A percentile compares a stretch with the other conserved stretches of the same genome.
These are phyloP conservation scores for Oenanthe sinensis DNA, from an alignment of 129 eudicot genomes.

Conservation along the genomic window DNA sequence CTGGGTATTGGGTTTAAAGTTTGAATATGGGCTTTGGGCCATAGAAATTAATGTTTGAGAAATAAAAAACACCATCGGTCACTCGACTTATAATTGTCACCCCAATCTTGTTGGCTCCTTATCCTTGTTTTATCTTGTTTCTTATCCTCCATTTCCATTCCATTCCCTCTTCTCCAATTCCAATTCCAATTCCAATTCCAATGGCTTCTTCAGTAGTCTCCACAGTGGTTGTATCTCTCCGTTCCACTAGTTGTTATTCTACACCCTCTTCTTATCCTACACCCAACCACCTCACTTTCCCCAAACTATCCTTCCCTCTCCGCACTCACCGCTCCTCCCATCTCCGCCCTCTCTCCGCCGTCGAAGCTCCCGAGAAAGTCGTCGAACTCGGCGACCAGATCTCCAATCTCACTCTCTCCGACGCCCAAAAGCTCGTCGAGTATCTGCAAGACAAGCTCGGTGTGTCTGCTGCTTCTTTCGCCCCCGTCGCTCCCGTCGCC, in stretches of 20 bases:
- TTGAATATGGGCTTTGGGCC: not conserved
- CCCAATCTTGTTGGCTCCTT: not conserved
- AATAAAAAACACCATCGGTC: not conserved
- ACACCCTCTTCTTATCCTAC: constrained; percentile 17
- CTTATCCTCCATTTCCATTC: not conserved
- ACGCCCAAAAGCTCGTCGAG: constrained; percentile 75
- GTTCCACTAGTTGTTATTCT: not conserved
- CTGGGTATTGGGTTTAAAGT: too few species aligned
- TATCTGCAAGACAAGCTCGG: constrained; percentile 84
- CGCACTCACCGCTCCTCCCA: constrained; percentile 43
- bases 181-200: not conserved
- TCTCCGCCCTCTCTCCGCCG: constrained; percentile 69
- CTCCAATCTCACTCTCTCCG: constrained; percentile 60
- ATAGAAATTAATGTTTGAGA: not conserved
- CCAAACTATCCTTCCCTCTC: constrained; percentile 46
- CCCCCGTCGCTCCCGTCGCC: constrained; percentile 55
- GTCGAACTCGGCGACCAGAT: constrained; percentile 53
- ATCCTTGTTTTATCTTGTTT: not conserved
- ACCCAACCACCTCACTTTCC: constrained; percentile 23
- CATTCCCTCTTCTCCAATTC: not conserved
- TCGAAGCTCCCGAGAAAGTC: constrained; percentile 68
- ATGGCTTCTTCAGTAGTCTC: not conserved
- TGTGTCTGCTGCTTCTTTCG: constrained; percentile 69
- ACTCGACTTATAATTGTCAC: not conserved
- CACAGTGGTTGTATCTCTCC: not conserved